Conservation (phyloP, 1,139 yeast species). For the Diutina scorzettiae region DNA sequence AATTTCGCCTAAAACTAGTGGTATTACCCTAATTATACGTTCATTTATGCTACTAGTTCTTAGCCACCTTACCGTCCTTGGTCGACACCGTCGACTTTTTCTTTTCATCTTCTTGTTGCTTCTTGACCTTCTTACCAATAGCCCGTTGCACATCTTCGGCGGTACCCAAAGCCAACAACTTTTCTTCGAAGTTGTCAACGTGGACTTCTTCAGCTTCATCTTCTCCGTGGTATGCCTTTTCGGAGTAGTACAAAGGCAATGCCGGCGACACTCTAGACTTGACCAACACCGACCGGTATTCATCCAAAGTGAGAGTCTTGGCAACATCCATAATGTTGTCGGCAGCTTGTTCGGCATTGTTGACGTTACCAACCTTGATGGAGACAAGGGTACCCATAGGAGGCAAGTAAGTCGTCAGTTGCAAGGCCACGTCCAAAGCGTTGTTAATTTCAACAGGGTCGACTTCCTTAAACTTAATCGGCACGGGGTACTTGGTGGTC, state of each 20-base stretch:
- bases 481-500: constrained; percentile 56
- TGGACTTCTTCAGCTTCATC: constrained; percentile 12
- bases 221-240: constrained; percentile 35
- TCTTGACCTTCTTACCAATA: constrained; percentile 26
- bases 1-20: not conserved
- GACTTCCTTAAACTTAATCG: constrained; percentile 38
- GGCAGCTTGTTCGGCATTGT: constrained; percentile 19
- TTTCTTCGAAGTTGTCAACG: constrained; percentile 42
- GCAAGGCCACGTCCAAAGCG: constrained; percentile 46
- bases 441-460: constrained; percentile 45
- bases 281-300: constrained; percentile 51
- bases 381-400: constrained; percentile 66
- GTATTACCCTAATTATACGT: constrained; percentile 1
- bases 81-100: constrained; percentile 5
- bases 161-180: constrained; percentile 69
- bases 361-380: constrained; percentile 51
- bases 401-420: constrained; percentile 50
- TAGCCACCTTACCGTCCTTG: constrained; percentile 3
- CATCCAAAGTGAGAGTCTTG: constrained; percentile 39
- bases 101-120: constrained; percentile 6
- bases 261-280: constrained; percentile 70
- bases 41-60: constrained; percentile 1
- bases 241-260: constrained; percentile 67
- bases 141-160: constrained; percentile 49
- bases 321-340: constrained; percentile 7